Evolutionary conservation across 2,329 filamentous ascomycete genomes (phyloP), one percentile per base, ranked within the genome.

Genomic region (Fusarium kyushuense): DNA sequence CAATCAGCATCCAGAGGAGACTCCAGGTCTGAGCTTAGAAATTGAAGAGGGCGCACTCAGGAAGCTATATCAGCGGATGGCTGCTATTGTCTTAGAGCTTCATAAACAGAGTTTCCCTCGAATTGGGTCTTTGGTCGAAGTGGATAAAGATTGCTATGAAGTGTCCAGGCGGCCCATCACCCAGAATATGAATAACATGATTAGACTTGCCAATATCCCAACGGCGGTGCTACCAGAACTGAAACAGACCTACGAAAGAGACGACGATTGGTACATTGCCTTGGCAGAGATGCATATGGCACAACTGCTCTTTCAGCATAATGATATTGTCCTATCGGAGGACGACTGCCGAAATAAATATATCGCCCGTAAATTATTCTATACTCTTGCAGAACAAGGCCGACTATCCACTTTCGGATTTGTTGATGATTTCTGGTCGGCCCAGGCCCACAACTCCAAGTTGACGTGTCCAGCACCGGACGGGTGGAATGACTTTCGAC

Each of bases 181-280:
- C 1, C 35, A 38, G 1, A 38, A 38, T 5, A 13, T 38, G 35
- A 38, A 38, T 1, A 38, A 4, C 2, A 38, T 38, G 35, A 19
- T 19, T 13, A n/a, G 19, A 38, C 35, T 38, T 38, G 35, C 35
- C 2, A 38, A 38, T 38, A 38, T 38, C 11, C 35, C 35, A 19
- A 38, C 13, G n/a, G 11, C 35, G 19, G 11, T 38, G 0, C 6
- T 38, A 3, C n/a, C 35, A 19, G 35, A 19, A 2, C 5, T 10
- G 3, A 6, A 2, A 0, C 11, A 8, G 0, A 38, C 35, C 9
- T 13, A 19, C 4, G n/a, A 19, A 0, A 19, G n/a, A 7, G 35
- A n/a, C 0, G 3, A 19, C 0, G 0, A 12, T 5, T 38, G 35
- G 35, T 38, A 38, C 11, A 19, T 1, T 13, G 35, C n/a, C n/a